Conservation (phyloP, 2,329 filamentous ascomycete genomes). For the Fusarium sp. region DNA sequence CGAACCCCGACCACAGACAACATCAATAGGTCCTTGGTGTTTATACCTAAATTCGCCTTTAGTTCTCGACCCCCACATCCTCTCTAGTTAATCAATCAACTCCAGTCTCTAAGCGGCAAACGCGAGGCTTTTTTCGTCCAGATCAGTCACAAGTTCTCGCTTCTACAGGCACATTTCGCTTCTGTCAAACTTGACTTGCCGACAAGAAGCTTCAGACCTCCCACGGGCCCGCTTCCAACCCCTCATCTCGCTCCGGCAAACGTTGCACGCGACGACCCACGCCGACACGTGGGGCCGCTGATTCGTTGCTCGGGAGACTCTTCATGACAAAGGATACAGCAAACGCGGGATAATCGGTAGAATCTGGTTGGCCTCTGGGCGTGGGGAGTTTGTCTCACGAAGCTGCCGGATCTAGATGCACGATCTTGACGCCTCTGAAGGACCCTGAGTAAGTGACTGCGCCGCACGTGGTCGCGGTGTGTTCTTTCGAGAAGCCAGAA, state of each 20-base stretch:
- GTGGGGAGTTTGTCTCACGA: slow-evolving; percentile 7
- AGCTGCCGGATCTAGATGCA: slow-evolving; percentile 19
- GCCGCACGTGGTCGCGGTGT: slow-evolving; percentile 31
- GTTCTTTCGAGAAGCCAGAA: slow-evolving; percentile 11
- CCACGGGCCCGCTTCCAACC: slow-evolving; percentile 29
- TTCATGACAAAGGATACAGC: slow-evolving; percentile 16
- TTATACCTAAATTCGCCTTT: slow-evolving; percentile 35
- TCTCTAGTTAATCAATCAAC: not conserved
- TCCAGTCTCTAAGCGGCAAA: slow-evolving; percentile 28
- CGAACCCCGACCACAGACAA: slow-evolving; percentile 6
- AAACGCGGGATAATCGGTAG: slow-evolving; percentile 21
- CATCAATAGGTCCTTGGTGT: slow-evolving; percentile 30
- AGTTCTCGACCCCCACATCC: slow-evolving; percentile 22
- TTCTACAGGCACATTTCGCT: slow-evolving; percentile 36
- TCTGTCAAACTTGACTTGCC: slow-evolving; percentile 38
- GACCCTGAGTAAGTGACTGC: slow-evolving; percentile 4
- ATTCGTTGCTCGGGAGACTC: slow-evolving; percentile 45
- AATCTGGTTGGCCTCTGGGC: not conserved
- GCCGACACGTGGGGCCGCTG: slow-evolving; percentile 51
- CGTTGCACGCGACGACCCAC: slow-evolving; percentile 30
- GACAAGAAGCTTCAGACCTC: slow-evolving; percentile 1
- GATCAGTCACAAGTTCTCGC: slow-evolving; percentile 19
- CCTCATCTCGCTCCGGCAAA: slow-evolving; percentile 17
- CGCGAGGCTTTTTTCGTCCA: slow-evolving; percentile 20
- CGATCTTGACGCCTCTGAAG: slow-evolving; percentile 2